Evolutionary conservation across 805 yeast species (phyloP), one percentile per base, ranked within the genome.

Genomic region (Myxozyma melibiosi): DNA sequence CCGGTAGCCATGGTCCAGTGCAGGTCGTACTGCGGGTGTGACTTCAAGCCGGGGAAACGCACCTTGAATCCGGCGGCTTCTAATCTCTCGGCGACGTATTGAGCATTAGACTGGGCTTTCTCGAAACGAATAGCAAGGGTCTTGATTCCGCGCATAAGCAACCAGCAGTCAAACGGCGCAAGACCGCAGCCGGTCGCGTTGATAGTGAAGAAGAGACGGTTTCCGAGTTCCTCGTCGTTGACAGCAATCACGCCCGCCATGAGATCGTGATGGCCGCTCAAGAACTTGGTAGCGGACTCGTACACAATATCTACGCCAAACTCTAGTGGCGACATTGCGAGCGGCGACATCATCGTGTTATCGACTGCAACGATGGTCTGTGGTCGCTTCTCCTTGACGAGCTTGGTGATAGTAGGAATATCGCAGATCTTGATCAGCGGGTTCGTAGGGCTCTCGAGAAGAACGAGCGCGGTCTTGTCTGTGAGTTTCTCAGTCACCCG

Each of bases 281-380:
- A 77, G 69, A 88, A 91, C 73, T 91, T 91, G 41, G 98, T 91
- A 14, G 95, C 97, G 11, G 92, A 84, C 71, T 91, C 98, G 71
- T 91, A 92, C 55, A 88, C 96, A 55, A 91, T 88, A 70, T 91
- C 97, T 37, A 84, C 92, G 7, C 94, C 95, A 64, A 87, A 80
- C 65, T 88, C 89, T 63, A 91, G 77, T 3, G 98, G 97, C 24
- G 85, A 79, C 84, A 88, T 84, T 67, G 85, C 78, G 60, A 91
- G 73, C 11, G 97, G 97, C 28, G 96, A 85, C 95, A 91, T 86
- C 98, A 91, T 91, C 57, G 97, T 92, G 77, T 92, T 91, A 74
- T 91, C 97, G 61, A 91, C 91, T 13, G 89, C 96, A 39, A 89
- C 84, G 48, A 85, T 70, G 52, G 86, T 78, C 37, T 84, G 79